Conservation (phyloP, 2,329 filamentous ascomycete genomes). For the Drechslera avenae region DNA sequence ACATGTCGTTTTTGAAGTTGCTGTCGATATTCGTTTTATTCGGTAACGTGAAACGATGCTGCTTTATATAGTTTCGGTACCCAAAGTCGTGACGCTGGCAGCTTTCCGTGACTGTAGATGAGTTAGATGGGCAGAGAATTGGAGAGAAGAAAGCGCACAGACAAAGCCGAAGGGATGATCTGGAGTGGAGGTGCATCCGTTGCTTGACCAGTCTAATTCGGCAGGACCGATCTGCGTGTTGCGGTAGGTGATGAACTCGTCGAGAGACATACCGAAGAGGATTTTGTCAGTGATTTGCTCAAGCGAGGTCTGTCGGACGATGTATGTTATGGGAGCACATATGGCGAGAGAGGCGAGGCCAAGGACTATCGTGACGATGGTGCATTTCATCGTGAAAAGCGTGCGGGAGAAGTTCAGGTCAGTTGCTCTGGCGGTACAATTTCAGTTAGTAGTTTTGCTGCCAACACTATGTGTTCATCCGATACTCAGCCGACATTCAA, state of each 20-base stretch:
- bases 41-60: conserved; percentile 51
- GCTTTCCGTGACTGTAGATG: conserved; percentile 23
- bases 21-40: conserved; percentile 49
- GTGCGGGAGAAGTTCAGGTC: not conserved
- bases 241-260: conserved; percentile 51
- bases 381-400: not conserved
- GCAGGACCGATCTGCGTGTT: conserved; percentile 48
- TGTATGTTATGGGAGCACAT: not conserved
- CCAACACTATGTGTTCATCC: no score
- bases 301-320: not conserved
- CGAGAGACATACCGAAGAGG: conserved; percentile 53
- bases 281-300: conserved; percentile 51
- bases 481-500: no score
- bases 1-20: conserved; percentile 54
- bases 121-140: not conserved
- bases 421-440: no score
- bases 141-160: conserved; percentile 15
- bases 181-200: conserved; percentile 44
- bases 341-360: not conserved
- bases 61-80: conserved; percentile 57
- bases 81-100: conserved; percentile 63
- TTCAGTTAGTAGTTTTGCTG: no score
- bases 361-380: not conserved
- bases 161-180: conserved; percentile 44
- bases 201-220: conserved; percentile 42